These are phyloP conservation scores for Coprinellus micaceus DNA, from an alignment of 768 basidiomycete species.

Conservation along the genomic window DNA sequence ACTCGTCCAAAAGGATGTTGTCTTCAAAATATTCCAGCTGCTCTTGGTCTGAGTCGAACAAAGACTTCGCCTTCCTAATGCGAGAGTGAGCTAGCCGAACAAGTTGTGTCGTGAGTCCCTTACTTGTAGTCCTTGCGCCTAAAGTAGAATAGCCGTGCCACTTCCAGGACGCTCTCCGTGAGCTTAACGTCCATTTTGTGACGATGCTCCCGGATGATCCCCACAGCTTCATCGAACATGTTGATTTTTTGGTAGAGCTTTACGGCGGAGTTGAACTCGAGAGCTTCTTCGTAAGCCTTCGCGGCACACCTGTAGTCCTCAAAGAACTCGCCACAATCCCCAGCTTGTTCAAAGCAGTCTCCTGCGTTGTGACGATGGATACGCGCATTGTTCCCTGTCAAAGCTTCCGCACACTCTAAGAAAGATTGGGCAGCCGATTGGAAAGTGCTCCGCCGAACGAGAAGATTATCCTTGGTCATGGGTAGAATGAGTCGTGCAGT, in stretches of 20 bases:
- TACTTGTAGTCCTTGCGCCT: constrained; percentile 36
- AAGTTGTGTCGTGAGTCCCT: constrained; percentile 7
- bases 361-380: constrained; percentile 6
- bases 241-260: constrained; percentile 16
- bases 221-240: constrained; percentile 50
- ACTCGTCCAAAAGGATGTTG: constrained; percentile 43
- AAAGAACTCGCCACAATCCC: constrained; percentile 38
- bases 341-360: constrained; percentile 49
- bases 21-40: constrained; percentile 53
- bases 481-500: constrained; percentile 35
- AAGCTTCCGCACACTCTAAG: neutral
- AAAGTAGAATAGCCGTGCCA: constrained; percentile 46
- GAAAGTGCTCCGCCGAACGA: constrained; percentile 1
- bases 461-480: neutral
- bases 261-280: constrained; percentile 7
- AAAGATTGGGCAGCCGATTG: constrained; percentile 21
- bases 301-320: constrained; percentile 42
- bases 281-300: constrained; percentile 1
- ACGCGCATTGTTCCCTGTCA: neutral
- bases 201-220: constrained; percentile 35
- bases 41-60: constrained; percentile 52
- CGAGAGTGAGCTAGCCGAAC: neutral
- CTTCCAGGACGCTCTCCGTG: constrained; percentile 35
- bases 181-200: constrained; percentile 28
- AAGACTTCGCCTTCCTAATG: constrained; percentile 39